Base-by-base conservation (phyloP, 176 grass and related monocot species). In the Ananas comosus region DNA sequence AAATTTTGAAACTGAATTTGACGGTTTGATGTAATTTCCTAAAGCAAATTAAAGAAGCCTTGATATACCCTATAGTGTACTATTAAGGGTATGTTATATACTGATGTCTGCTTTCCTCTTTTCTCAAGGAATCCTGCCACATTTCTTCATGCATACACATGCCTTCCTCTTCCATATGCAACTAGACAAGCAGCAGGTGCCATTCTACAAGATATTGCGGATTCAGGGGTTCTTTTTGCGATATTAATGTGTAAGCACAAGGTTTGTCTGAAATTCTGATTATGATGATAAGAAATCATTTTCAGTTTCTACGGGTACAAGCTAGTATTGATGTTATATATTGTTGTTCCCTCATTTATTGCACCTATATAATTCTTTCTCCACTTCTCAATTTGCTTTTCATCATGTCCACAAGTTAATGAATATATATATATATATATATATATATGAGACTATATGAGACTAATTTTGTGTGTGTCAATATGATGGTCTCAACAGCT, bases 91-190 rank as follows among this genome's bases (percentile, higher is more conserved):
- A 69, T 71, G 18, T 12, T 28, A 50, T 24, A n/a, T 9, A 42
- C 61, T 42, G 56, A 61, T n/a, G 12, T 65, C n/a, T 51, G 49
- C 42, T 65, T 66, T 10, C 33, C 33, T 42, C 12, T 12, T 18
- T 57, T 63, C 17, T 87, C 49, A 82, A 99, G 95, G 90, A 94
- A 93, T 73, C 95, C 90, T 72, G 90, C 95, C 10, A 82, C 95
- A 64, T 93, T 99, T 92, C 89, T 99, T 83, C 87, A 99, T 86
- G 89, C 90, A 64, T 99, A 99, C 51, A 99, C 94, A 54, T 99
- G 89, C 73, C 82, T 99, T 75, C 94, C 89, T 50, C 86, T 99
- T 28, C 64, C 84, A 21, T 88, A 84, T 78, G 52, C 87, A 78
- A 99, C 82, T 77, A 99, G 94, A 74, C 89, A 88, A 86, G 90